phyloP scores from a whole-genome alignment of 1,284 basidiomycete genomes.

The Rhodotorula sp. region DNA sequence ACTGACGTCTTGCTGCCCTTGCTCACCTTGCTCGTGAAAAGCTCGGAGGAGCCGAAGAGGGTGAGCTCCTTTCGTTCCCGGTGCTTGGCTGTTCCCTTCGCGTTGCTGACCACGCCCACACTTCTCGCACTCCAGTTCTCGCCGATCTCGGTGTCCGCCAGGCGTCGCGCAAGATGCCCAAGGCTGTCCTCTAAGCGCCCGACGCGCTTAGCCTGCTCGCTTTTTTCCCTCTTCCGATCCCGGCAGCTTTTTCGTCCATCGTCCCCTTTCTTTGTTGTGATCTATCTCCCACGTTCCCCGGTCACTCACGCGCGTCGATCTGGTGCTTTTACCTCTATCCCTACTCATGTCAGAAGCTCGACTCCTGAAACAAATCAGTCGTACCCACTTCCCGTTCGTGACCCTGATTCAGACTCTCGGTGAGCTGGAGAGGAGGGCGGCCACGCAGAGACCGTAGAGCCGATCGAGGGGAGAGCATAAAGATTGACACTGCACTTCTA shows the following conservation, averaged over 20 bases:
- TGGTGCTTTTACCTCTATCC: too few relatives aligned
- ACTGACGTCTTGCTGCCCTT: background rate
- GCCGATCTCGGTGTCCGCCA: constrained; percentile 43
- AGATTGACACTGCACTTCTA: too few relatives aligned
- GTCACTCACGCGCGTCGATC: too few relatives aligned
- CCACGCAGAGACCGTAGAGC: too few relatives aligned
- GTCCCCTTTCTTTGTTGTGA: background rate
- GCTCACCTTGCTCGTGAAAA: too few relatives aligned
- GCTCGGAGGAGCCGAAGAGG: constrained; percentile 27
- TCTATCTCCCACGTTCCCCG: background rate
- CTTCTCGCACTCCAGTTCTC: constrained; percentile 22
- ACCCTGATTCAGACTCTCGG: too few relatives aligned
- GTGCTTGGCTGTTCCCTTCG: too few relatives aligned
- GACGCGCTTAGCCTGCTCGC: background rate
- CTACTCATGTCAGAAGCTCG: too few relatives aligned
- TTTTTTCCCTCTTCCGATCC: background rate
- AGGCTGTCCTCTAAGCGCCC: constrained; percentile 37
- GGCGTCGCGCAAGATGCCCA: constrained; percentile 43
- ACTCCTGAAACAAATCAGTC: too few relatives aligned
- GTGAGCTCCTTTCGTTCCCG: background rate
- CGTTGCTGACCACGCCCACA: background rate
- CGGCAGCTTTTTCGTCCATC: background rate
- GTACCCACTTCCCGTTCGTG: too few relatives aligned
- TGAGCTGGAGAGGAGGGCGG: too few relatives aligned
- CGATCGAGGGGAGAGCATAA: too few relatives aligned